Evolutionary conservation across 1,284 basidiomycete species (phyloP).

Genomic region (Trichosporon faecale): DNA sequence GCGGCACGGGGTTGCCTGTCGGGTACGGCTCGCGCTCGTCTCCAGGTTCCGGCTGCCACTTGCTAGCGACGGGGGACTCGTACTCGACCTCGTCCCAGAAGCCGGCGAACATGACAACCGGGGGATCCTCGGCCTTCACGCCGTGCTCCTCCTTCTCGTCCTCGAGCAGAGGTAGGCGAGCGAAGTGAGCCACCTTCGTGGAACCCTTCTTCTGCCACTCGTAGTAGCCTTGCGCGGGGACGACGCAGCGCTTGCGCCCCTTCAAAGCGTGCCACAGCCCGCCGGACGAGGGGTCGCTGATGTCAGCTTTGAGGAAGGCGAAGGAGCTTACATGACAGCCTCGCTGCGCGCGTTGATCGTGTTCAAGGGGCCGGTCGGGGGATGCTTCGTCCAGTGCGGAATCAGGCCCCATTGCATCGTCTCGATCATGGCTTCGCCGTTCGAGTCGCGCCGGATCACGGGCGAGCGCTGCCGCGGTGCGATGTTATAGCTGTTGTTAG

Average conservation of each 20-base stretch:
- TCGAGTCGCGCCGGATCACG: constrained; percentile 46
- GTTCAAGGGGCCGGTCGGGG: constrained; percentile 65
- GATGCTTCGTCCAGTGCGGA: constrained; percentile 72
- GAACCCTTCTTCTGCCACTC: constrained; percentile 85
- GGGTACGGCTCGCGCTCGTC: constrained; percentile 42
- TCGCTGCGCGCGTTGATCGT: constrained; percentile 90
- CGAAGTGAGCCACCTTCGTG: constrained; percentile 74
- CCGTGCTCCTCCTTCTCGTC: constrained; percentile 9
- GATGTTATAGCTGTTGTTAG: constrained; percentile 44
- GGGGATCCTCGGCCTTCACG: constrained; percentile 56
- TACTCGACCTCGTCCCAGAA: constrained; percentile 73
- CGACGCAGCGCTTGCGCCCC: constrained; percentile 71
- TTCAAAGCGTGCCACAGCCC: constrained; percentile 81
- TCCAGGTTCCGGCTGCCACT: constrained; percentile 27
- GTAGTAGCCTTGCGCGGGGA: constrained; percentile 81
- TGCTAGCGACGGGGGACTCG: constrained; percentile 30
- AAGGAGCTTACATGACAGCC: constrained; percentile 62
- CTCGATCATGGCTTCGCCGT: constrained; percentile 48
- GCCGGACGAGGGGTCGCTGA: constrained; percentile 46
- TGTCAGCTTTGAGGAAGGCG: background rate
- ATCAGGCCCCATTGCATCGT: constrained; percentile 78
- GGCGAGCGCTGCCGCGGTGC: constrained; percentile 44
- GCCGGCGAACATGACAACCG: constrained; percentile 80
- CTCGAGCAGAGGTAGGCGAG: constrained; percentile 55
- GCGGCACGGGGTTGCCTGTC: constrained; percentile 58